Evolutionary conservation across 805 yeast genomes (phyloP), one percentile per base, ranked within the genome.

Genomic region (Jamesozyma gamospora): DNA sequence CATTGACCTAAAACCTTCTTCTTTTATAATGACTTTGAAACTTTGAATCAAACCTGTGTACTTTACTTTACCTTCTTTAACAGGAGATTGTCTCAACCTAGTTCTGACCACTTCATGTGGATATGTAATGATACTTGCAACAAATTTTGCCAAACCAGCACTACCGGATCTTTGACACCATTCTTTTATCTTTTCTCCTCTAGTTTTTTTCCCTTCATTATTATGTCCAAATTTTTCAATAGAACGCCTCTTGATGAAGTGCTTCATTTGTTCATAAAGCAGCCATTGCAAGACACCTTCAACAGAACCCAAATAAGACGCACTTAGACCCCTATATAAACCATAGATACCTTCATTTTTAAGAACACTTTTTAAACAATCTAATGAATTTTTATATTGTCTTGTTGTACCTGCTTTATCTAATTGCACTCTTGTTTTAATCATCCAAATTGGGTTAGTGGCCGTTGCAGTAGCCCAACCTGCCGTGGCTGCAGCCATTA

Each of bases 71-170:
- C 95, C 95, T 42, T 81, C 75, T 32, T 77, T 75, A 43, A 70
- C 66, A 2, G 99, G 98, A 0, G 94, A 94, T 62, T 92, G 98
- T 67, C 99, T 78, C 47, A 92, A 69, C 53, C 98, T 74, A 10
- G 98, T 92, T 63, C 98, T 75, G 1, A 92, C 86, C 30, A 92
- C 98, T 66, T 90, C 98, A 56, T 90, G 98, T 3, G 98, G 98
- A 55, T 90, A 92, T 0, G 97, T 90, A 35, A 88, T 73, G 41
- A 92, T 70, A 16, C 96, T 85, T 1, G 98, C 98, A 42, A 83
- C 69, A 52, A 92, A 80, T 61, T 92, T 92, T 34, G 98, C 98
- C 32, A 86, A 78, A 33, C 98, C 98, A 3, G 98, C 98, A 32
- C 96, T 85, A 2, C 97, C 97, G 0, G 96, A 86, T 50, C 96